Evolutionary conservation across 2,329 filamentous ascomycete genomes (phyloP).

Genomic region (Phaeosphaeria sp.): DNA sequence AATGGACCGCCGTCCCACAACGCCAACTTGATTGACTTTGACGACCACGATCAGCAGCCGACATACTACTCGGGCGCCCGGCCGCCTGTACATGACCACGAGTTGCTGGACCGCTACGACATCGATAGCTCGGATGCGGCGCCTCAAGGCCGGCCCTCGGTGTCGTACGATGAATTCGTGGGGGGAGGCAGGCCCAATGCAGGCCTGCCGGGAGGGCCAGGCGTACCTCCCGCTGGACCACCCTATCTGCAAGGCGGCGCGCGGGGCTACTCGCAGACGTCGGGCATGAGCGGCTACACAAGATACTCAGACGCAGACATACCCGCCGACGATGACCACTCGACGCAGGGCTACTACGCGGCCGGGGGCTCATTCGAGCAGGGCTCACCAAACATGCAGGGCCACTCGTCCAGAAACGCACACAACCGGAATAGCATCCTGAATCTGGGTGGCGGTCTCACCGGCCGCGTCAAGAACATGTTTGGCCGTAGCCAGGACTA

Average conservation of each 20-base stretch:
- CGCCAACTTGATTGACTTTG: slow-evolving; percentile 74
- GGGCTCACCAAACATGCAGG: slow-evolving; percentile 54
- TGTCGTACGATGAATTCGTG: slow-evolving; percentile 95
- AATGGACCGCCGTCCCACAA: slow-evolving; percentile 56
- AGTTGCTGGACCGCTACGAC: slow-evolving; percentile 76
- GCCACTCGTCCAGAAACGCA: slow-evolving; percentile 63
- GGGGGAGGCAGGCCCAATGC: slow-evolving; percentile 64
- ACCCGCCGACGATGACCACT: slow-evolving; percentile 76
- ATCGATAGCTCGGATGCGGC: slow-evolving; percentile 70
- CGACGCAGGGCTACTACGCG: slow-evolving; percentile 77
- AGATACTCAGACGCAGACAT: slow-evolving; percentile 91
- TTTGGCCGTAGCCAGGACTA: slow-evolving; percentile 86
- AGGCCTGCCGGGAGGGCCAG: slow-evolving; percentile 54
- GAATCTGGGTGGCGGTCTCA: slow-evolving; percentile 81
- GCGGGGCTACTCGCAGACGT: slow-evolving; percentile 73
- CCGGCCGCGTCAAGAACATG: slow-evolving; percentile 88
- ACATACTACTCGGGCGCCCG: slow-evolving; percentile 77
- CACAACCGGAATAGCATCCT: slow-evolving; percentile 85
- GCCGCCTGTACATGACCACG: slow-evolving; percentile 80
- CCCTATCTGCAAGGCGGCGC: slow-evolving; percentile 47
- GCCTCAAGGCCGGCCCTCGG: slow-evolving; percentile 75
- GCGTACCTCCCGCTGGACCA: slow-evolving; percentile 44
- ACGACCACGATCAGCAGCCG: slow-evolving; percentile 72
- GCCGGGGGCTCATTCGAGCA: slow-evolving; percentile 66
- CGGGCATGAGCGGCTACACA: slow-evolving; percentile 85